Evolutionary conservation across 106 monocot genomes (phyloP).

Genomic region (Allium cepa): DNA sequence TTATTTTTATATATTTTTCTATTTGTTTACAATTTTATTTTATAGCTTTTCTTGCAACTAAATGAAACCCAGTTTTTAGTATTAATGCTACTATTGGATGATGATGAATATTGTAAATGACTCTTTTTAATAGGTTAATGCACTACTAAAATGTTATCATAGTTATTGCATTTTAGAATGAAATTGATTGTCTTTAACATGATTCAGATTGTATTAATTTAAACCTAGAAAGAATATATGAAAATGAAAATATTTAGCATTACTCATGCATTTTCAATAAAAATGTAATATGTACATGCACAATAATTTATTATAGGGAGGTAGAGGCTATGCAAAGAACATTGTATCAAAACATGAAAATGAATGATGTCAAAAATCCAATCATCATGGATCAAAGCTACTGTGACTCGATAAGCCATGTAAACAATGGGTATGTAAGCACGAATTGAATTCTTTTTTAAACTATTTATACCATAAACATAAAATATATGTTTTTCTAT

Average conservation of each 20-base stretch:
- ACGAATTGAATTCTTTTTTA: no score
- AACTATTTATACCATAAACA: no score
- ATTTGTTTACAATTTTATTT: no score
- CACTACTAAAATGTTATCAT: no score
- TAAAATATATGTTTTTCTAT: no score
- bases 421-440: constrained; percentile 25
- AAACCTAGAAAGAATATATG: background rate
- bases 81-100: no score
- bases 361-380: constrained; percentile 45
- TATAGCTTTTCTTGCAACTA: background rate
- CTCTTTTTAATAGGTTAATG: background rate
- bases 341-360: constrained; percentile 61
- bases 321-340: constrained; percentile 47
- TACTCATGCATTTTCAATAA: no score
- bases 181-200: no score
- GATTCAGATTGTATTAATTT: no score
- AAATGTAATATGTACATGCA: no score
- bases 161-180: no score
- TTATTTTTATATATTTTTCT: background rate
- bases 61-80: background rate
- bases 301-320: constrained; percentile 30
- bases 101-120: background rate
- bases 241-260: no score
- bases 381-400: constrained; percentile 84
- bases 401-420: constrained; percentile 55